phyloP scores from a whole-genome alignment of 2,329 filamentous ascomycete species.

The Orbilia brochopaga region DNA sequence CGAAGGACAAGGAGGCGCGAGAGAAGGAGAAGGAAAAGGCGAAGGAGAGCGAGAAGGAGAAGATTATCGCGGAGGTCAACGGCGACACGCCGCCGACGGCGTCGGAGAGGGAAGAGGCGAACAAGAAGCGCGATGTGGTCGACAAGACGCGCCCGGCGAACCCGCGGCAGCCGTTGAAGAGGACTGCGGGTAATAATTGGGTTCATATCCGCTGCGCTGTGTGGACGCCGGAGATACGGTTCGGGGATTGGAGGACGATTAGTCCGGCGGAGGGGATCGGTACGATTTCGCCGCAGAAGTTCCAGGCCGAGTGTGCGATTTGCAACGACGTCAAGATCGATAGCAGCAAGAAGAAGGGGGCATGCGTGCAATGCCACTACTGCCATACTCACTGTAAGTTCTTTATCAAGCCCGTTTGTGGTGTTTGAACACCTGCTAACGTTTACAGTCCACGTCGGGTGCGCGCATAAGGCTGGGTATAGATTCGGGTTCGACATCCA shows the following conservation, averaged over 20 bases:
- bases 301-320: constrained; percentile 79
- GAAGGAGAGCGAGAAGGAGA: constrained; percentile 71
- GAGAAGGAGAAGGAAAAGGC: constrained; percentile 75
- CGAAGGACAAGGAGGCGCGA: constrained; percentile 89
- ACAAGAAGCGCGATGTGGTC: constrained; percentile 64
- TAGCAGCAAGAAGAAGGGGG: constrained; percentile 63
- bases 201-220: constrained; percentile 92
- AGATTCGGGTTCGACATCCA: constrained; percentile 86
- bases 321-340: constrained; percentile 71
- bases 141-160: constrained; percentile 80
- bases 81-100: constrained; percentile 47
- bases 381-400: constrained; percentile 65
- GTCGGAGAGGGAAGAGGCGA: constrained; percentile 52
- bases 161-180: constrained; percentile 88
- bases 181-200: constrained; percentile 97
- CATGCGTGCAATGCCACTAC: constrained; percentile 80
- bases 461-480: constrained; percentile 83
- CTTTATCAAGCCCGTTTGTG: neutral
- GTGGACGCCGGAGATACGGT: constrained; percentile 91
- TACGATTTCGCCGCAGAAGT: constrained; percentile 74
- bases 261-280: constrained; percentile 89
- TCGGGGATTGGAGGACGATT: constrained; percentile 80
- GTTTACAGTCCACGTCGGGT: constrained; percentile 79
- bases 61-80: constrained; percentile 61
- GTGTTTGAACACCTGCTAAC: constrained; percentile 14